These are phyloP conservation scores for Chaetomium sp. DNA, from an alignment of 2,329 filamentous ascomycete species.

Conservation along the genomic window DNA sequence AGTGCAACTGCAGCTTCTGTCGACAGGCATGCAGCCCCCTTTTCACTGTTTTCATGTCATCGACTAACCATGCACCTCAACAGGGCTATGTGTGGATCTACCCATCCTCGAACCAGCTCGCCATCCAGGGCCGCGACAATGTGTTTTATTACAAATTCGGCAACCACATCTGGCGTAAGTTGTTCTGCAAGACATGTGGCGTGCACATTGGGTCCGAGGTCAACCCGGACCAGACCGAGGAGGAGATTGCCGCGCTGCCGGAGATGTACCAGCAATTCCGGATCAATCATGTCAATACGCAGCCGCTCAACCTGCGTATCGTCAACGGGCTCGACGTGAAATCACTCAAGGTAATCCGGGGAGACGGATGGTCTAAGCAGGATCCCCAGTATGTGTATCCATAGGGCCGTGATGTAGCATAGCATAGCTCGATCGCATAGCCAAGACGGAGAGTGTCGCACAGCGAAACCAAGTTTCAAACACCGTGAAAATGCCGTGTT, in stretches of 20 bases:
- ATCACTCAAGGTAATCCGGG: slow-evolving; percentile 33
- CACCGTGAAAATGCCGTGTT: background rate
- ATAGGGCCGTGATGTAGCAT: slow-evolving; percentile 33
- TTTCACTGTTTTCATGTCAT: background rate
- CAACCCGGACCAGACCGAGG: slow-evolving; percentile 38
- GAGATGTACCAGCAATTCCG: slow-evolving; percentile 34
- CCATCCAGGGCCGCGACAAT: slow-evolving; percentile 45
- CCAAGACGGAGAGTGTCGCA: background rate
- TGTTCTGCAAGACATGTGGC: slow-evolving; percentile 54
- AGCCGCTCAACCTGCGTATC: slow-evolving; percentile 46
- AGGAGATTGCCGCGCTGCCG: slow-evolving; percentile 41
- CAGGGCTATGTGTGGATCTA: slow-evolving; percentile 52
- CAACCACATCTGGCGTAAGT: slow-evolving; percentile 41
- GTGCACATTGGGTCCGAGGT: slow-evolving; percentile 45
- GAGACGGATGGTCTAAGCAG: slow-evolving; percentile 38
- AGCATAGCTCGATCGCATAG: background rate
- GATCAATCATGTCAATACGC: slow-evolving; percentile 21
- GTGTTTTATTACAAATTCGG: slow-evolving; percentile 45
- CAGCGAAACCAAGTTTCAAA: background rate
- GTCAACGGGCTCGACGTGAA: slow-evolving; percentile 44
- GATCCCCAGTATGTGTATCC: slow-evolving; percentile 47
- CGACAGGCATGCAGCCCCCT: slow-evolving; percentile 39
- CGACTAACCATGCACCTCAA: background rate
- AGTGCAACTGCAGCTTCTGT: slow-evolving; percentile 58
- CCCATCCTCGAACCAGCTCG: slow-evolving; percentile 44